Base-by-base conservation (phyloP, 257 asterid species). In the Petunia axillaris region DNA sequence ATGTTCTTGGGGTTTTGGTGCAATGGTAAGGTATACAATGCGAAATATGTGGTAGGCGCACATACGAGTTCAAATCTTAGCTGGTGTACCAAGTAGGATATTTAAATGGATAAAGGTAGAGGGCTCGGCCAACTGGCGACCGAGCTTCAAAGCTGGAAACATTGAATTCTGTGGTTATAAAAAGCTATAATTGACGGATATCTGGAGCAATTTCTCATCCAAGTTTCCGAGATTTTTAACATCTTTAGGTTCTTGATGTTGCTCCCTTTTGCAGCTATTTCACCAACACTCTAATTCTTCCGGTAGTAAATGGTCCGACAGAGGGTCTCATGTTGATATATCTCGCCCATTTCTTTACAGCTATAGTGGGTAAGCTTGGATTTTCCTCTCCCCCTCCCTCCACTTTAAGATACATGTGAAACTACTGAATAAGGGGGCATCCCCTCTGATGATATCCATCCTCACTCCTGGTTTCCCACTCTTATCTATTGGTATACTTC, bases 241-340 rank as follows among this genome's bases (percentile, higher is more conserved):
- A 50, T 50, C 36, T 73, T 6, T 38, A 39, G 11, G 10, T 44
- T 67, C 48, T 81, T 62, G 40, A 25, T 54, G 81, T 44, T 16
- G 38, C 53, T 52, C 80, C 44, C 37, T 40, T 36, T 64, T 87
- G 84, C 97, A 94, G 98, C 90, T 94, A 58, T 83, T 94, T 94
- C 87, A 94, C 98, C 87, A 93, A 91, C 83, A 91, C 96, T 74
- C 97, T 94, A 81, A 89, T 94, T 85, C 98, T 94, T 88, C 98
- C 98, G 2, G 98, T 85, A 25, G 70, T 94, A 83, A 94, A 94
- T 87, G 98, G 98, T 77, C 98, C 98, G 36, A 94, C 98, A 1
- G 98, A 94, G 87, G 98, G 98, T 68, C 97, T 93, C 80, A 82
- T 87, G 90, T 81, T 94, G 93, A 93, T 94, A 87, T 94, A 90